Conservation (phyloP, 352 stramenopile genomes). For the Discostella stelligera region DNA sequence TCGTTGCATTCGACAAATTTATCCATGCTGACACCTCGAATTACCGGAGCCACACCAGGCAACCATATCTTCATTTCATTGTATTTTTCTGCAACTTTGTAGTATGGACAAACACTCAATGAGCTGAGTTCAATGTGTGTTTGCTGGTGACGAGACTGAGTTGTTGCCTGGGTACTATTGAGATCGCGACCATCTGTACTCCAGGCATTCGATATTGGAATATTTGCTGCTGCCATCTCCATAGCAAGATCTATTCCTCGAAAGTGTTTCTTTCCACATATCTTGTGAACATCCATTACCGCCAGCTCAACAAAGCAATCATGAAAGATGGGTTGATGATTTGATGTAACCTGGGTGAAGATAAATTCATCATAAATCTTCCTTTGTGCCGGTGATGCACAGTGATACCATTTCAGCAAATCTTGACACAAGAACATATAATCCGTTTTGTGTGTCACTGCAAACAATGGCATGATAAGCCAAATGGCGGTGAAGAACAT, state of each 20-base stretch:
- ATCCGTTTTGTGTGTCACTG: constrained; percentile 20
- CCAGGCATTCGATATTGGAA: neutral
- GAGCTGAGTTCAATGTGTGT: constrained; percentile 5
- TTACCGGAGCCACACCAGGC: neutral
- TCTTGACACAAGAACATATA: constrained; percentile 25
- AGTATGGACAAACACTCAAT: neutral
- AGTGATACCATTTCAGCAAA: constrained; percentile 18
- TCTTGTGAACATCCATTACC: constrained; percentile 14
- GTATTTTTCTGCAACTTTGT: constrained; percentile 14
- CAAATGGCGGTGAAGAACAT: constrained; percentile 17
- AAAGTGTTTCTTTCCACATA: constrained; percentile 4
- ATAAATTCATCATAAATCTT: constrained; percentile 25
- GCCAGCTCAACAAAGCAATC: constrained; percentile 21
- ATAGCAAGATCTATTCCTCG: constrained; percentile 18
- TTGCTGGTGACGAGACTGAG: neutral
- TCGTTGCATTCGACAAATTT: constrained; percentile 2
- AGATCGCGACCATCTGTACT: neutral
- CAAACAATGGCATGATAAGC: constrained; percentile 24
- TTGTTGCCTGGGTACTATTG: constrained; percentile 1
- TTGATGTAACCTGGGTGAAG: constrained; percentile 25
- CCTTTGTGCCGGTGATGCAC: constrained; percentile 13
- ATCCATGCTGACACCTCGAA: neutral
- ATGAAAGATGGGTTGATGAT: constrained; percentile 1
- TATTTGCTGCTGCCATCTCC: constrained; percentile 5
- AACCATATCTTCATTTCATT: constrained; percentile 15